Evolutionary conservation across 2,329 filamentous ascomycete genomes (phyloP).

Genomic region (Ophiostoma perfectum): DNA sequence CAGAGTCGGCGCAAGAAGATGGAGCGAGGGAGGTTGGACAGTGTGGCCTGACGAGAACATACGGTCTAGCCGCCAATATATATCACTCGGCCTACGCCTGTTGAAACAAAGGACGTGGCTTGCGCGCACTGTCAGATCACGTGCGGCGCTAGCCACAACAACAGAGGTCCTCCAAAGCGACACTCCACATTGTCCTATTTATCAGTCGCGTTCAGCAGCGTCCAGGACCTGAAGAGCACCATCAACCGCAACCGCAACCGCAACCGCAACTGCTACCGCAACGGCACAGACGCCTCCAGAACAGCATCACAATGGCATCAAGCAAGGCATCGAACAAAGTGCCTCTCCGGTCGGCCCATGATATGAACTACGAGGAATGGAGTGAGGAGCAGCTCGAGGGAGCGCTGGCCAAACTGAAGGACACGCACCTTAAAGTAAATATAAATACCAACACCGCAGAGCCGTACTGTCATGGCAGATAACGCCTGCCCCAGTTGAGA

Average conservation of each 20-base stretch:
- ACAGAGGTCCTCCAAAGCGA: neutral
- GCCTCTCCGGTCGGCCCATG: constrained; percentile 2
- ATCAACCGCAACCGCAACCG: neutral
- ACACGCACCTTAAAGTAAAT: constrained; percentile 50
- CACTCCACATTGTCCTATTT: neutral
- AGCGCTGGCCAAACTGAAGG: constrained; percentile 47
- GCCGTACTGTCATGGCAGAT: neutral
- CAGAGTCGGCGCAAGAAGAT: neutral
- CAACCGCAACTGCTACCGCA: neutral
- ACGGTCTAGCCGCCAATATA: constrained; percentile 23
- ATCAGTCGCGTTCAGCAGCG: neutral
- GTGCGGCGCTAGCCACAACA: constrained; percentile 18
- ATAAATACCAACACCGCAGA: constrained; percentile 16
- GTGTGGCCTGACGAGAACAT: constrained; percentile 27
- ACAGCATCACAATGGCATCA: constrained; percentile 21
- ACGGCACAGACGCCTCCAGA: neutral
- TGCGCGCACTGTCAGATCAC: constrained; percentile 17
- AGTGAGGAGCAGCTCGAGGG: constrained; percentile 48
- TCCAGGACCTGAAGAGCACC: neutral
- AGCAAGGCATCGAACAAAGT: constrained; percentile 19
- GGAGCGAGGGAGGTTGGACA: constrained; percentile 26
- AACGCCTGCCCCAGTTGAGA: neutral
- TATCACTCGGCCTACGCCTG: constrained; percentile 9
- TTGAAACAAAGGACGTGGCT: constrained; percentile 11
- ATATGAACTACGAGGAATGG: constrained; percentile 33